A percentile compares a stretch with the other conserved stretches of the same genome.
phyloP scores from a whole-genome alignment of 2,329 filamentous ascomycete genomes.

The Talaromyces funiculosus region DNA sequence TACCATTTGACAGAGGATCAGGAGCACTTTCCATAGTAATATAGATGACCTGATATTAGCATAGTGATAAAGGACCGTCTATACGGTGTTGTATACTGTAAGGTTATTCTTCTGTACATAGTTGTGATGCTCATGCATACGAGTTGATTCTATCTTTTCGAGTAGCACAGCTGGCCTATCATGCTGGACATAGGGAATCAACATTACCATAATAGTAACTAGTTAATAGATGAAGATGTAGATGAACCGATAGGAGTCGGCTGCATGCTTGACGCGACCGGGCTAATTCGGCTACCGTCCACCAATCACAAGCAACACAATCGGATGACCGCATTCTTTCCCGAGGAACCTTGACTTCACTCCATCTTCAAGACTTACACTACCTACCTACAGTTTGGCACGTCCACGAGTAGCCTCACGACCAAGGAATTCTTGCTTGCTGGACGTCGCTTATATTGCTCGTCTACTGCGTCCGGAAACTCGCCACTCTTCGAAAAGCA shows the following conservation, averaged over 20 bases:
- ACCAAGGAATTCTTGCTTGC: not conserved
- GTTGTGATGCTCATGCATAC: not conserved
- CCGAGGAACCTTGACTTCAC: slow-evolving; percentile 27
- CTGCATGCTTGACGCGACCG: slow-evolving; percentile 20
- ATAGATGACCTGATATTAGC: not conserved
- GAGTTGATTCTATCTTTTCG: not conserved
- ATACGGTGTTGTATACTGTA: not conserved
- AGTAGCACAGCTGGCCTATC: not conserved
- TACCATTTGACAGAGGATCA: too few relatives aligned
- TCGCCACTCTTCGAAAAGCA: not conserved
- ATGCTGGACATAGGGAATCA: not conserved
- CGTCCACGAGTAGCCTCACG: not conserved
- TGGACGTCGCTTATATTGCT: not conserved
- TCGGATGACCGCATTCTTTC: slow-evolving; percentile 38
- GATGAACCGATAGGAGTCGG: not conserved
- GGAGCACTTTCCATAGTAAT: not conserved
- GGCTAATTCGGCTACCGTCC: slow-evolving; percentile 35
- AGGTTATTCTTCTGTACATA: not conserved
- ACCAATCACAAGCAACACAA: slow-evolving; percentile 33
- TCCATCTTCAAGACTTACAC: not conserved
- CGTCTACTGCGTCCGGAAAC: not conserved
- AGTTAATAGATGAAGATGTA: not conserved
- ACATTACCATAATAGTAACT: not conserved
- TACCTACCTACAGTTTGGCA: not conserved
- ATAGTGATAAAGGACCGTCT: not conserved